These are phyloP conservation scores for Chlamydomonas schloesseri DNA, from an alignment of 139 green algal genomes.

Conservation along the genomic window DNA sequence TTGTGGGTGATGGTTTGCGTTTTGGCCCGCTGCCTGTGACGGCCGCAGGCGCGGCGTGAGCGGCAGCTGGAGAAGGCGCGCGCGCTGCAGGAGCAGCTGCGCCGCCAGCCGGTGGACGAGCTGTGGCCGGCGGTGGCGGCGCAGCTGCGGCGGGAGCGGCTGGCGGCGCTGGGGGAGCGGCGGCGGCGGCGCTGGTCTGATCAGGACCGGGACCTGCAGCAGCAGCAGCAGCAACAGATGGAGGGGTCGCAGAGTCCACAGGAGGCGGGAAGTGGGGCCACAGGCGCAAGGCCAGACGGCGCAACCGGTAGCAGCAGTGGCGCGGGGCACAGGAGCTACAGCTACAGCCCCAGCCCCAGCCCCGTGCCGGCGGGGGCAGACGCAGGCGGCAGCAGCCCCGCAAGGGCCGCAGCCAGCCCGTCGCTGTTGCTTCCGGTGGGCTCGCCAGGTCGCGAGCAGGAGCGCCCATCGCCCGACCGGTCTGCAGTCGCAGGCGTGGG, in stretches of 20 bases:
- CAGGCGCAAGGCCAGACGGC: background rate
- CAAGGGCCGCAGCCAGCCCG: background rate
- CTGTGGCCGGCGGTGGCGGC: slow-evolving; percentile 7
- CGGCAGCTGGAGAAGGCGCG: slow-evolving; percentile 32
- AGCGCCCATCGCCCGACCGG: too few relatives aligned
- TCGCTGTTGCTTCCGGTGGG: too few relatives aligned
- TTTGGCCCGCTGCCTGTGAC: too few relatives aligned
- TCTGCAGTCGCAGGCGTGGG: too few relatives aligned
- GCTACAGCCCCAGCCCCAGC: background rate
- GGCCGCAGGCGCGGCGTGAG: slow-evolving; percentile 27
- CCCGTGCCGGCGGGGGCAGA: background rate
- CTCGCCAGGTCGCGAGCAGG: background rate
- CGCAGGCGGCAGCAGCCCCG: background rate
- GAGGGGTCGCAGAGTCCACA: background rate
- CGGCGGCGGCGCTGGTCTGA: background rate
- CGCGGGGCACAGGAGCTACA: background rate
- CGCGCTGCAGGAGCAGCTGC: slow-evolving; percentile 3
- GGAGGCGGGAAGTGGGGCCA: background rate
- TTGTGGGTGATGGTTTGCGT: too few relatives aligned
- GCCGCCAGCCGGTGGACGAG: slow-evolving; percentile 3
- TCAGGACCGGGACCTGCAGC: background rate
- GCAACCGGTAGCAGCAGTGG: background rate
- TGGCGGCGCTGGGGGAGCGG: background rate
- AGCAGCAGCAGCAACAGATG: background rate
- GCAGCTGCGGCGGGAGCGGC: slow-evolving; percentile 1